phyloP scores from a whole-genome alignment of 2,329 filamentous ascomycete genomes.

The Pleurostoma richardsiae region DNA sequence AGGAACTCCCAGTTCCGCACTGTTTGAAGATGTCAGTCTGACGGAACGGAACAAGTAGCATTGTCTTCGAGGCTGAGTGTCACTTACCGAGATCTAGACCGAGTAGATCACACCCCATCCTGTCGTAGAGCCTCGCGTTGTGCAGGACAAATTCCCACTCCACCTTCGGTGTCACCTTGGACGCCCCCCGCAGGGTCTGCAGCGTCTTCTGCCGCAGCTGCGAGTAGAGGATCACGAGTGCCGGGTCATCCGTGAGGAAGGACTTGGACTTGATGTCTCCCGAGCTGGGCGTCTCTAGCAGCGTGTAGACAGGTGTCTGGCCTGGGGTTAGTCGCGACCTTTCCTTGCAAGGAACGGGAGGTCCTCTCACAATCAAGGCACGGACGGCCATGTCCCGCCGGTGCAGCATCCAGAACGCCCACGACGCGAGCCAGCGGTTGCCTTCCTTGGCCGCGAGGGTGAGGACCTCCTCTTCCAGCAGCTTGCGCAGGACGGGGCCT shows the following conservation, averaged over 20 bases:
- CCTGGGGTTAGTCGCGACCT: neutral
- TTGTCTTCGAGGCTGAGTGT: slow-evolving; percentile 8
- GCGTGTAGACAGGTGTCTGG: slow-evolving; percentile 70
- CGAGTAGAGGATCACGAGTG: slow-evolving; percentile 79
- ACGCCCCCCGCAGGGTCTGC: slow-evolving; percentile 80
- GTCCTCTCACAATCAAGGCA: slow-evolving; percentile 64
- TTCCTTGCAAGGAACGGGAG: neutral
- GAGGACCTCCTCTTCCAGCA: slow-evolving; percentile 77
- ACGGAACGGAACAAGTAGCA: slow-evolving; percentile 8
- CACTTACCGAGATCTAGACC: slow-evolving; percentile 74
- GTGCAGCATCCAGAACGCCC: slow-evolving; percentile 90
- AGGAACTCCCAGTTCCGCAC: slow-evolving; percentile 82
- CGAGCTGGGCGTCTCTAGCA: slow-evolving; percentile 64
- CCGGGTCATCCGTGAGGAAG: slow-evolving; percentile 87
- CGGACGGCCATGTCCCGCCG: slow-evolving; percentile 80
- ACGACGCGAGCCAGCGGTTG: slow-evolving; percentile 90
- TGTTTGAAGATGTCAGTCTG: slow-evolving; percentile 15
- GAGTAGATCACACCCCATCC: slow-evolving; percentile 90
- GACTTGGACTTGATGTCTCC: slow-evolving; percentile 69
- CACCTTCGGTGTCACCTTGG: slow-evolving; percentile 69
- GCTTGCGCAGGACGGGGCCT: slow-evolving; percentile 64
- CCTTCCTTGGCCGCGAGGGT: slow-evolving; percentile 72
- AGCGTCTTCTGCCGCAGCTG: slow-evolving; percentile 77
- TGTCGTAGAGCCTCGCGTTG: slow-evolving; percentile 76
- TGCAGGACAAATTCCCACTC: slow-evolving; percentile 90